Evolutionary conservation across 1,284 basidiomycete genomes (phyloP), one percentile per base, ranked within the genome.

Genomic region (Microbotryum intermedium): DNA sequence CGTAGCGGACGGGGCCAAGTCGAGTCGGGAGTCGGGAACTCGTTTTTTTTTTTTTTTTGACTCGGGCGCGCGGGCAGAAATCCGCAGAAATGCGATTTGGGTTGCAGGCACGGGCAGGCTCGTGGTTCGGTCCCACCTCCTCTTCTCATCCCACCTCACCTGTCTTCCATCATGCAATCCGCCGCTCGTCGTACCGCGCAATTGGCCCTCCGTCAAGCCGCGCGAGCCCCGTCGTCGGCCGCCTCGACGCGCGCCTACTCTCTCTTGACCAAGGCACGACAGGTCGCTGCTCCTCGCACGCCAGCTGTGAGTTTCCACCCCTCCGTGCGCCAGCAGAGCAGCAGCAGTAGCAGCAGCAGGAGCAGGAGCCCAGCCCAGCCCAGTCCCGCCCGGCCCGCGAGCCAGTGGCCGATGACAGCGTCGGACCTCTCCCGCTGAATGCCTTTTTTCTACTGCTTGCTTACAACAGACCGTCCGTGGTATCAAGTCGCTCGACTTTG

Each of bases 401-500:
- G 29, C 52, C 34, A 43, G 53, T 20, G 30, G 45, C 51, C 30
- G 25, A 49, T 46, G 20, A 13, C 28, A 25, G 30, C 18, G 28
- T 30, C 45, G 9, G 49, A 20, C 6, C 30, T 16, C 10, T 4
- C 13, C 10, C 28, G 11, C 13, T 9, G 9, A 8, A 2, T 18
- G 4, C 11, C 13, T 13, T 21, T 2, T 13, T 25, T 29, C 10
- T 13, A 0, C 1, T 7, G 6, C 8, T 13, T 11, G 39, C 42
- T n/a, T 45, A 9, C 39, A 1, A 23, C 49, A 61, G 61, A 57
- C 50, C 20, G 45, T 54, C 49, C 66, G 70, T 29, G 93, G 94
- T 68, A 76, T 97, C 74, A 97, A 97, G 82, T 95, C 93, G 61
- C 87, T 98, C 73, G 88, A 97, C 82, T 98, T 98, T 78, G 91